Evolutionary conservation across 2,329 filamentous ascomycete genomes (phyloP).

Genomic region (Alternaria arborescens): DNA sequence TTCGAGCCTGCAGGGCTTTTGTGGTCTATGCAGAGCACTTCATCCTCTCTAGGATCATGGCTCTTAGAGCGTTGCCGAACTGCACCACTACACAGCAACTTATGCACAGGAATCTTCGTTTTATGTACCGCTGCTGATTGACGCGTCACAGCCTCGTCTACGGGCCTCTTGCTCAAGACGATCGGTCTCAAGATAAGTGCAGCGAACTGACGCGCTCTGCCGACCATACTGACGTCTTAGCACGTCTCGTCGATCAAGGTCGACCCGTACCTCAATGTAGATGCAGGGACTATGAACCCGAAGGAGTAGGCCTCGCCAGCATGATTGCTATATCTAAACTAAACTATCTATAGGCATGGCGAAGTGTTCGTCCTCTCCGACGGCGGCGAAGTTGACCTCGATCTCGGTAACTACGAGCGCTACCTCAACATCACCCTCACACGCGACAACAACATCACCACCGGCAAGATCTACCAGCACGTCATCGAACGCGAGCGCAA

Average conservation of each 20-base stretch:
- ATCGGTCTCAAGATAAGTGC: conserved; percentile 76
- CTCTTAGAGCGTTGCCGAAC: not conserved
- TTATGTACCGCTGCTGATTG: conserved; percentile 15
- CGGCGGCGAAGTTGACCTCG: conserved; percentile 78
- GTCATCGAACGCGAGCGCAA: conserved; percentile 79
- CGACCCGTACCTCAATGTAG: conserved; percentile 78
- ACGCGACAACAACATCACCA: conserved; percentile 94
- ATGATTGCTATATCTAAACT: conserved; percentile 8
- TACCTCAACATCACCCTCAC: conserved; percentile 85
- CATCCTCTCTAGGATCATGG: not conserved
- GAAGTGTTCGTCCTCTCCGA: conserved; percentile 90
- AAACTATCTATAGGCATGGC: conserved; percentile 69
- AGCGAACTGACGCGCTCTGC: conserved; percentile 23
- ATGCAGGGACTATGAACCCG: conserved; percentile 76
- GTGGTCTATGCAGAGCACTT: not conserved
- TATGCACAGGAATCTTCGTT: not conserved
- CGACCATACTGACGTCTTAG: conserved; percentile 46
- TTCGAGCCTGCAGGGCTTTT: not conserved
- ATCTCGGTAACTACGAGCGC: conserved; percentile 79
- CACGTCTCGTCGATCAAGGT: conserved; percentile 74
- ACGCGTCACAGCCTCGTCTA: conserved; percentile 68
- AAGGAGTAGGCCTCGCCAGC: conserved; percentile 62
- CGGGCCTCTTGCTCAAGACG: conserved; percentile 80
- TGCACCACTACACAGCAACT: not conserved
- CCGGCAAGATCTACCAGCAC: conserved; percentile 92